A percentile compares a stretch with the other conserved stretches of the same genome.
Evolutionary conservation across 2,329 filamentous ascomycete species (phyloP).

Genomic region (Pseudogymnoascus destructans): DNA sequence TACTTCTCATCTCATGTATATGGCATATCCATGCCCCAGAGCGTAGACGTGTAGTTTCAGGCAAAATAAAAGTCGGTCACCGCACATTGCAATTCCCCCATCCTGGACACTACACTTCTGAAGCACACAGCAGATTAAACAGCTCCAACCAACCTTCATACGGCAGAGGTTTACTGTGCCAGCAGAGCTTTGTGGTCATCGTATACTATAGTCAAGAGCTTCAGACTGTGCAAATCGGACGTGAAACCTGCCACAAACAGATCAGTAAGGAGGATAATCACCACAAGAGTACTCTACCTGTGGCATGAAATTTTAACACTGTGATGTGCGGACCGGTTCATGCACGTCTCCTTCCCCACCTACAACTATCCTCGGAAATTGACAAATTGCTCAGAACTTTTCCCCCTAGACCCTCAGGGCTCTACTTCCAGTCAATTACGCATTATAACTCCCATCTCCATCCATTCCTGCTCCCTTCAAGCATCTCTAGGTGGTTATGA

Average conservation of each 20-base stretch:
- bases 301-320: background rate
- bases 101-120: background rate
- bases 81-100: background rate
- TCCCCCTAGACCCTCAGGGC: too few relatives aligned
- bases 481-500: too few relatives aligned
- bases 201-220: background rate
- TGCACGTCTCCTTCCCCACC: background rate
- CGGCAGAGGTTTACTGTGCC: background rate
- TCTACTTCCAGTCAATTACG: too few relatives aligned
- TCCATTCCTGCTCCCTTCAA: too few relatives aligned
- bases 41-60: background rate
- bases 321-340: background rate
- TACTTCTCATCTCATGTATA: background rate
- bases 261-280: background rate
- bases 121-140: background rate
- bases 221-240: background rate
- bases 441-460: too few relatives aligned
- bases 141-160: background rate
- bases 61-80: slow-evolving; percentile 1
- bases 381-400: too few relatives aligned
- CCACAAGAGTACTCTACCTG: background rate
- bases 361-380: too few relatives aligned
- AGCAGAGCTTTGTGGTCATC: background rate
- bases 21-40: background rate
- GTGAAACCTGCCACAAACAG: background rate